phyloP scores from a whole-genome alignment of 2,329 filamentous ascomycete species.

The Immersiporthe knoxdaviesiana region DNA sequence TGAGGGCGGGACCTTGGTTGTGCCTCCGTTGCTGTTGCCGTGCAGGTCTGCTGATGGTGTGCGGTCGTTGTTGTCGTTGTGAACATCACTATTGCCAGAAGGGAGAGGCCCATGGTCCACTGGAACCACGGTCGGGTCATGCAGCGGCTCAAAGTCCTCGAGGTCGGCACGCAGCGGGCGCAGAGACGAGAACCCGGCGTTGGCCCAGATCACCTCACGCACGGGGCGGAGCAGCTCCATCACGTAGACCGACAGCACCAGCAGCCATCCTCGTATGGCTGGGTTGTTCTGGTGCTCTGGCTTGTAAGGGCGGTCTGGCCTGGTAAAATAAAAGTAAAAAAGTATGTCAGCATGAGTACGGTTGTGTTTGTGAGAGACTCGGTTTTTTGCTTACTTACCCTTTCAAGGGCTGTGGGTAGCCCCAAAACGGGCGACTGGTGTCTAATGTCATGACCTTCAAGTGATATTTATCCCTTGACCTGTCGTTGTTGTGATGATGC shows the following conservation, averaged over 20 bases:
- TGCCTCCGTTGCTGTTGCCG: neutral
- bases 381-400: conserved; percentile 20
- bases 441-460: conserved; percentile 20
- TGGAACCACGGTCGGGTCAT: conserved; percentile 51
- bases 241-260: conserved; percentile 59
- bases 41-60: conserved; percentile 55
- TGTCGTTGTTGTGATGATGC: neutral
- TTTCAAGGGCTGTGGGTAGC: conserved; percentile 27
- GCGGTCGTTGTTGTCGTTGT: conserved; percentile 40
- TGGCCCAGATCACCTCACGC: conserved; percentile 61
- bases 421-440: conserved; percentile 26
- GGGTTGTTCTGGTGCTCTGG: conserved; percentile 57
- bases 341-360: conserved; percentile 22
- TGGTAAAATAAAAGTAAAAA: too few relatives aligned
- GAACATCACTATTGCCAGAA: conserved; percentile 46
- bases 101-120: conserved; percentile 47
- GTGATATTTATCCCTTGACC: neutral
- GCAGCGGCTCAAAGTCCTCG: conserved; percentile 52
- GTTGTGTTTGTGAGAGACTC: too few relatives aligned
- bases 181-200: conserved; percentile 65
- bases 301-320: conserved; percentile 47
- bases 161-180: conserved; percentile 56
- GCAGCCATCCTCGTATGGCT: conserved; percentile 56
- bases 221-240: conserved; percentile 59
- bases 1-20: conserved; percentile 10